A percentile compares a stretch with the other conserved stretches of the same genome.
Evolutionary conservation across 768 basidiomycete genomes (phyloP).

Genomic region (Guyanaporus albipodus): DNA sequence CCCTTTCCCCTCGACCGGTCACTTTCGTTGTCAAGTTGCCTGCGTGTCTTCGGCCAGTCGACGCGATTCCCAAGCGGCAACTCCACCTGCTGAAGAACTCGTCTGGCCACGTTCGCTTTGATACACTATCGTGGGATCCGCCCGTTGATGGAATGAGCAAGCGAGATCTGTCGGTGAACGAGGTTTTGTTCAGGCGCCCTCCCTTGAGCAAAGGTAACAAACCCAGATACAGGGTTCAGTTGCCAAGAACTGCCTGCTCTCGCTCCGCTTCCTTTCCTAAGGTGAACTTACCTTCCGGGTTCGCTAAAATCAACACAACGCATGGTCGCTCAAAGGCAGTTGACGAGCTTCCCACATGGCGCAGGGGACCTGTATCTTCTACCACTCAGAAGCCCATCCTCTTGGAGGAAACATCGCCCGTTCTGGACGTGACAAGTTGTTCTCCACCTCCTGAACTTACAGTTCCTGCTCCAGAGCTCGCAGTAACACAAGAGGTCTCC

Average conservation of each 20-base stretch:
- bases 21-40: conserved; percentile 48
- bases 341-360: conserved; percentile 38
- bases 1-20: conserved; percentile 42
- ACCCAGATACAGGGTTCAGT: conserved; percentile 32
- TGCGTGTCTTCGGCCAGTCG: conserved; percentile 36
- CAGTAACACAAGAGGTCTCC: conserved; percentile 34
- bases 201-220: conserved; percentile 30
- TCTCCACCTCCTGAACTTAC: conserved; percentile 58
- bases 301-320: conserved; percentile 13
- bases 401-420: conserved; percentile 14
- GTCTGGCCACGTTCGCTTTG: conserved; percentile 45
- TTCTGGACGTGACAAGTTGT: conserved; percentile 55
- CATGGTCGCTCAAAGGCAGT: conserved; percentile 32
- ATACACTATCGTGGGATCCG: conserved; percentile 69
- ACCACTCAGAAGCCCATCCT: conserved; percentile 4
- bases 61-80: conserved; percentile 48
- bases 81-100: conserved; percentile 40
- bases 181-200: conserved; percentile 55
- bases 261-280: conserved; percentile 25
- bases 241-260: conserved; percentile 28
- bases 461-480: conserved; percentile 22
- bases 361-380: conserved; percentile 28
- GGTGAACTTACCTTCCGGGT: conserved; percentile 37
- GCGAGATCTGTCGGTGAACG: conserved; percentile 60
- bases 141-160: conserved; percentile 62